phyloP scores from a whole-genome alignment of 331 rosid genomes.

The Rhamnella rubrinervis region DNA sequence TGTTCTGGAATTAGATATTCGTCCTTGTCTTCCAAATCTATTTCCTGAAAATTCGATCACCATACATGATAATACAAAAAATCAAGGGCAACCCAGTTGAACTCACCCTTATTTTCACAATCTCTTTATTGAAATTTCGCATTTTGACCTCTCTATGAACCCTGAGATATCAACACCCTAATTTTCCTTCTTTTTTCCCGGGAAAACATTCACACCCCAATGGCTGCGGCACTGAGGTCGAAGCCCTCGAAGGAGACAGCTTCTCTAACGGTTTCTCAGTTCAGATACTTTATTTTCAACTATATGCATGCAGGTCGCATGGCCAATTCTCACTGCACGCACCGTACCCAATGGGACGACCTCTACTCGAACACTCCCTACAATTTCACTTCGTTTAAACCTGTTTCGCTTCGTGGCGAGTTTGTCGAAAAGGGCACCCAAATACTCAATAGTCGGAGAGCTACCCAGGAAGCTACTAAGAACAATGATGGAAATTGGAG shows the following conservation, averaged over 20 bases:
- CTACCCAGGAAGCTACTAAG: slow-evolving; percentile 1
- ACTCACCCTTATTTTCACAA: slow-evolving; percentile 11
- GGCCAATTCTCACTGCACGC: slow-evolving; percentile 39
- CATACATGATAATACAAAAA: slow-evolving; percentile 17
- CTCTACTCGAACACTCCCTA: slow-evolving; percentile 46
- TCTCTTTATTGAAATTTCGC: background rate
- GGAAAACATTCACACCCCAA: slow-evolving; percentile 2
- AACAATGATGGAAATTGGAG: slow-evolving; percentile 25
- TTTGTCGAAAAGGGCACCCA: slow-evolving; percentile 39
- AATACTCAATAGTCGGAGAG: slow-evolving; percentile 17
- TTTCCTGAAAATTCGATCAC: slow-evolving; percentile 22
- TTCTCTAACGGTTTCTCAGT: slow-evolving; percentile 46
- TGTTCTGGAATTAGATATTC: background rate
- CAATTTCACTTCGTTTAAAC: slow-evolving; percentile 73
- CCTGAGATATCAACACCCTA: slow-evolving; percentile 13
- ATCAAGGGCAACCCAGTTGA: slow-evolving; percentile 20
- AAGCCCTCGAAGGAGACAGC: slow-evolving; percentile 62
- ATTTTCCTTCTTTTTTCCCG: background rate
- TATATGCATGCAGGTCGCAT: slow-evolving; percentile 44
- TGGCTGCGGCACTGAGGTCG: slow-evolving; percentile 80
- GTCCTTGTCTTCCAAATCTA: slow-evolving; percentile 12
- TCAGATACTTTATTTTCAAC: slow-evolving; percentile 51
- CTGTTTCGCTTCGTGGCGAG: slow-evolving; percentile 62
- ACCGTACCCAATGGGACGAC: slow-evolving; percentile 42
- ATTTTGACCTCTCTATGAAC: slow-evolving; percentile 25